These are phyloP conservation scores for Penicillium turbatum DNA, from an alignment of 495 filamentous ascomycete species.

Conservation along the genomic window DNA sequence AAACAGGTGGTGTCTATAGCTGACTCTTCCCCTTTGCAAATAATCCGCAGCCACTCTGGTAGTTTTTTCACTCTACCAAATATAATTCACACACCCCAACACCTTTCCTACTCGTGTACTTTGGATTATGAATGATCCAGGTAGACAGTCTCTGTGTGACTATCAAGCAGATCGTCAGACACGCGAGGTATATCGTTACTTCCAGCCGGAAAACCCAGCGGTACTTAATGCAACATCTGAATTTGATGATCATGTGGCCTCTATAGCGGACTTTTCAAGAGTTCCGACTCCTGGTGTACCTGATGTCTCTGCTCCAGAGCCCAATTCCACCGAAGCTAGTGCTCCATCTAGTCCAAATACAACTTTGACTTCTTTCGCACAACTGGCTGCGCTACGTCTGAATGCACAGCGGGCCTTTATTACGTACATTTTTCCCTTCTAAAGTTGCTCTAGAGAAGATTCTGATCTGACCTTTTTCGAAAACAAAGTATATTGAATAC, in stretches of 20 bases:
- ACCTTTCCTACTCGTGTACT: too few relatives aligned
- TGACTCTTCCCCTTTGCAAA: too few relatives aligned
- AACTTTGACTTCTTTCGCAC: slow-evolving; percentile 42
- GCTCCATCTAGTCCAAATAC: slow-evolving; percentile 37
- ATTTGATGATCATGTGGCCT: neutral
- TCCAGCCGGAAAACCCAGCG: slow-evolving; percentile 18
- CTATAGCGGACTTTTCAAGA: neutral
- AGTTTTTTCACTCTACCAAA: neutral
- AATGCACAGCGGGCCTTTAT: slow-evolving; percentile 36
- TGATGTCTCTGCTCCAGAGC: neutral
- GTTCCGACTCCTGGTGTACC: neutral
- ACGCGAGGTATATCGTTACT: slow-evolving; percentile 33
- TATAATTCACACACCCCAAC: neutral
- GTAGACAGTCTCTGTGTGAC: neutral
- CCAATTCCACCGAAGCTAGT: neutral
- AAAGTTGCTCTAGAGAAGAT: neutral
- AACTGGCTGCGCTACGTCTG: slow-evolving; percentile 39
- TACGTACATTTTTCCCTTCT: slow-evolving; percentile 5
- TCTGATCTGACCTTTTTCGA: neutral
- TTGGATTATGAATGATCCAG: neutral
- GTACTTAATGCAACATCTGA: neutral
- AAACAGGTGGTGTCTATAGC: too few relatives aligned
- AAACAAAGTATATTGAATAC: slow-evolving; percentile 21
- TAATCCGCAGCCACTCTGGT: neutral
- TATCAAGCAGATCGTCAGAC: slow-evolving; percentile 18